phyloP scores from a whole-genome alignment of 2,329 filamentous ascomycete species.

The Myrmaecium sp. region DNA sequence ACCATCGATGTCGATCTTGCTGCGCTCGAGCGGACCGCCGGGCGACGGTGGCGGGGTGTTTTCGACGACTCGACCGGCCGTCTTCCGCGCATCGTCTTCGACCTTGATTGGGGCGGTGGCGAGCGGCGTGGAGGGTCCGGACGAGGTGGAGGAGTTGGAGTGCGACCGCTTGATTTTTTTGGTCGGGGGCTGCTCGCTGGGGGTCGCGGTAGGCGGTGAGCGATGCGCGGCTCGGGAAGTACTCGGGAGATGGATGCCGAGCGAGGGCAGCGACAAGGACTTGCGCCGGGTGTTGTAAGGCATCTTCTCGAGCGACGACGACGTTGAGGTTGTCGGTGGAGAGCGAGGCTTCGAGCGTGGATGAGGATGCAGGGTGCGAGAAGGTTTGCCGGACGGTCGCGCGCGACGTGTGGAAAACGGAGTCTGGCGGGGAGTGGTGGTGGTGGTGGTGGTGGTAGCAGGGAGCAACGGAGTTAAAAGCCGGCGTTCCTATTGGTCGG shows the following conservation, averaged over 20 bases:
- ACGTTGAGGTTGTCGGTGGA: slow-evolving; percentile 1
- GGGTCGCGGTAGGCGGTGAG: slow-evolving; percentile 44
- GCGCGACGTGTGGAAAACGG: slow-evolving; percentile 10
- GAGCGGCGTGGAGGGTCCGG: slow-evolving; percentile 26
- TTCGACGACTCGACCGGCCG: slow-evolving; percentile 33
- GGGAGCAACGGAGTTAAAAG: no score
- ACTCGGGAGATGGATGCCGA: slow-evolving; percentile 72
- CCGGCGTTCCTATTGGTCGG: neutral
- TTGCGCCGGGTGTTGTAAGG: slow-evolving; percentile 95
- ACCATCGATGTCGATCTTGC: slow-evolving; percentile 58
- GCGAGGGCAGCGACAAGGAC: slow-evolving; percentile 77
- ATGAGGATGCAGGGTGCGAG: slow-evolving; percentile 3
- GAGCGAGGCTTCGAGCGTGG: slow-evolving; percentile 3
- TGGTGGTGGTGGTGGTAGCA: slow-evolving; percentile 9
- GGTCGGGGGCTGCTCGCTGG: slow-evolving; percentile 34
- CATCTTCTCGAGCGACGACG: slow-evolving; percentile 35
- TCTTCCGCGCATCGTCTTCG: slow-evolving; percentile 31
- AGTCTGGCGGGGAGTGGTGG: slow-evolving; percentile 11
- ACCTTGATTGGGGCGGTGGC: slow-evolving; percentile 26
- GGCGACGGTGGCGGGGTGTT: slow-evolving; percentile 72
- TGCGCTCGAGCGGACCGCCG: slow-evolving; percentile 27
- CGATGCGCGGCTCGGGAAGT: slow-evolving; percentile 34
- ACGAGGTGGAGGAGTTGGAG: slow-evolving; percentile 22
- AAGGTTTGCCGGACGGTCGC: no score
- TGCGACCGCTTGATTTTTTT: slow-evolving; percentile 64